Base-by-base conservation (phyloP, 1,284 basidiomycete genomes). In the Pseudozyma pruni region DNA sequence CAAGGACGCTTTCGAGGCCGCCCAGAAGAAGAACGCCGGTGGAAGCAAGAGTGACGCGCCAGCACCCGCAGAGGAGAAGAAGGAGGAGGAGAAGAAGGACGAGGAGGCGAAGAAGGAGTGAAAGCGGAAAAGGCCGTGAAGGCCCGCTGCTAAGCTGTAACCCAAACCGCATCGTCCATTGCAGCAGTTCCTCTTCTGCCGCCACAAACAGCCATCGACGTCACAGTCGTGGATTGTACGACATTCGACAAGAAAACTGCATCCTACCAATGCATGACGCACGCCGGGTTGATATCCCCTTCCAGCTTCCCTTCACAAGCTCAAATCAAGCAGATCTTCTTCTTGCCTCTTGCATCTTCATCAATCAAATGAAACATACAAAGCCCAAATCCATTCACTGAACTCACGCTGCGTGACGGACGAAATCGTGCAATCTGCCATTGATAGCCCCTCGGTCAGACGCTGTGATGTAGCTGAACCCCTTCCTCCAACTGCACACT, bases 1-100 rank as follows among this genome's bases (percentile, higher is more conserved):
- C 74, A 81, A 81, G 73, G 74, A 72, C n/a, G 71, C 71, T 37
- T 81, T 81, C 34, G 77, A 81, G 57, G 33, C 22, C 2, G 79
- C 77, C 17, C 80, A 81, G 67, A 61, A 61, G 42, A 56, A 58
- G 55, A 81, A 81, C 62, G 66, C 64, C 25, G 57, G 51, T 20
- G 58, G 59, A 8, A 59, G 57, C 17, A 59, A 59, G 33, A 34
- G 55, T 6, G 64, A 51, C 23, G 64, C 57, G 11, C 39, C 64
- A 37, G 37, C 39, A 37, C 56, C 48, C 20, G 66, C 53, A 33
- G 62, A 60, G 29, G 40, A 58, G 19, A 51, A 53, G 49, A 48
- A 61, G 29, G 40, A 64, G 51, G 39, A 69, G 23, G 53, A 68
- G 14, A 55, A n/a, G 4, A 45, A 45, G 44, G 22, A 31, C 16